Evolutionary conservation across 208 protist genomes (phyloP).

Genomic region (Eutreptiella sp.): DNA sequence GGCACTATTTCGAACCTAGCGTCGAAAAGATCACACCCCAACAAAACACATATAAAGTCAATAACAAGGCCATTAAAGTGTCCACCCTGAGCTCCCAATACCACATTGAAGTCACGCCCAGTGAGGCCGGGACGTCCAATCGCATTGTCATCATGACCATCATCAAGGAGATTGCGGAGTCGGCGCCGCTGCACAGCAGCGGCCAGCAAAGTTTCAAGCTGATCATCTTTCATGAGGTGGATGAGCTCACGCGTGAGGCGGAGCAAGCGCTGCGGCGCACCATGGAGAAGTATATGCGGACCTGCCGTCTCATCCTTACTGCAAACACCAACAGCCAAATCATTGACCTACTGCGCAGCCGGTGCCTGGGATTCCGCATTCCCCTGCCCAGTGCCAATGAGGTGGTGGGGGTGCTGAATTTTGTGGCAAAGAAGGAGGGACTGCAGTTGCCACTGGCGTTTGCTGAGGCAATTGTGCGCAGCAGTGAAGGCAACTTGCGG

Average conservation of each 20-base stretch:
- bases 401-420: conserved; percentile 56
- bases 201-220: conserved; percentile 71
- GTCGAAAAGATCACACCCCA: too few relatives aligned
- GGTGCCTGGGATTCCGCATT: conserved; percentile 94
- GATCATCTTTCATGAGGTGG: conserved; percentile 95
- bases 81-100: conserved; percentile 86
- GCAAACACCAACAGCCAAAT: conserved; percentile 86
- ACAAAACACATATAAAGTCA: conserved; percentile 77
- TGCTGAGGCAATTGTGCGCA: conserved; percentile 52
- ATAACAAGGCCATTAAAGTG: conserved; percentile 92
- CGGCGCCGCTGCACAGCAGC: conserved; percentile 58
- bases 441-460: conserved; percentile 55
- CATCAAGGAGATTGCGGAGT: conserved; percentile 97
- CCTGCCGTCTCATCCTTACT: conserved; percentile 93
- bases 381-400: conserved; percentile 85
- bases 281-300: conserved; percentile 99
- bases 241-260: conserved; percentile 87
- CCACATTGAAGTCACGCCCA: conserved; percentile 99
- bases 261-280: conserved; percentile 98
- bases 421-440: conserved; percentile 62
- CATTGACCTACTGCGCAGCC: conserved; percentile 92
- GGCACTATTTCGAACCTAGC: conserved; percentile 89
- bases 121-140: conserved; percentile 94
- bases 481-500: conserved; percentile 87
- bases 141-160: conserved; percentile 94